Conservation (phyloP, 2,329 filamentous ascomycete genomes). For the Beauveria bassiana region DNA sequence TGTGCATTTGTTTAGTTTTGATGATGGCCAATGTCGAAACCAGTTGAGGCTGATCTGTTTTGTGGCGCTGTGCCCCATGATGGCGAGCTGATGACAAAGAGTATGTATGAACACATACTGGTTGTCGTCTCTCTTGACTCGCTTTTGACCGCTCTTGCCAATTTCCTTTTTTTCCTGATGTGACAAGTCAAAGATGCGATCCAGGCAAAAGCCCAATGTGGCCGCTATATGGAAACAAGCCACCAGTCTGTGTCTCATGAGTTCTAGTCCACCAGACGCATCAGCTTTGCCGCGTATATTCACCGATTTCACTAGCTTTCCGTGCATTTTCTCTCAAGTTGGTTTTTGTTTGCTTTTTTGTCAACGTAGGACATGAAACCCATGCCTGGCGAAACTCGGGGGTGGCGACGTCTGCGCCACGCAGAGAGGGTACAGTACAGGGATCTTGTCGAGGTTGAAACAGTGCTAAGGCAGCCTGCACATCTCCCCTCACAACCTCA, state of each 20-base stretch:
- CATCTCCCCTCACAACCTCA: background rate
- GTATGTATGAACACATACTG: too few relatives aligned
- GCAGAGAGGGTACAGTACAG: background rate
- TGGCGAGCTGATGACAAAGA: too few relatives aligned
- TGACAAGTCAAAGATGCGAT: too few relatives aligned
- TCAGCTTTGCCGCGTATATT: background rate
- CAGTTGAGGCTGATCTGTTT: slow-evolving; percentile 9
- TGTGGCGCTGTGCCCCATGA: background rate
- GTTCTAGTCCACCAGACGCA: background rate
- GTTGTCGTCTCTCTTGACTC: too few relatives aligned
- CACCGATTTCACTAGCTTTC: background rate
- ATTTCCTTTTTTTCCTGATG: too few relatives aligned
- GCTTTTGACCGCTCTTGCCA: too few relatives aligned
- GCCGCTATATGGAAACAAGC: too few relatives aligned
- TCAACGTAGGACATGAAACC: background rate
- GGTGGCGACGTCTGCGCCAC: background rate
- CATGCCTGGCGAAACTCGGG: background rate
- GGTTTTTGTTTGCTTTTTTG: background rate
- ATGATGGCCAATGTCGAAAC: slow-evolving; percentile 1
- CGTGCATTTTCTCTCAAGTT: background rate
- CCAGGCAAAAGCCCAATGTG: too few relatives aligned
- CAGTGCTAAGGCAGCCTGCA: background rate
- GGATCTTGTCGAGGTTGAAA: background rate
- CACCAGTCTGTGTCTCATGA: too few relatives aligned
- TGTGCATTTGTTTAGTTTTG: slow-evolving; percentile 10